These are phyloP conservation scores for Panellus pusillus DNA, from an alignment of 768 basidiomycete genomes.

Conservation along the genomic window DNA sequence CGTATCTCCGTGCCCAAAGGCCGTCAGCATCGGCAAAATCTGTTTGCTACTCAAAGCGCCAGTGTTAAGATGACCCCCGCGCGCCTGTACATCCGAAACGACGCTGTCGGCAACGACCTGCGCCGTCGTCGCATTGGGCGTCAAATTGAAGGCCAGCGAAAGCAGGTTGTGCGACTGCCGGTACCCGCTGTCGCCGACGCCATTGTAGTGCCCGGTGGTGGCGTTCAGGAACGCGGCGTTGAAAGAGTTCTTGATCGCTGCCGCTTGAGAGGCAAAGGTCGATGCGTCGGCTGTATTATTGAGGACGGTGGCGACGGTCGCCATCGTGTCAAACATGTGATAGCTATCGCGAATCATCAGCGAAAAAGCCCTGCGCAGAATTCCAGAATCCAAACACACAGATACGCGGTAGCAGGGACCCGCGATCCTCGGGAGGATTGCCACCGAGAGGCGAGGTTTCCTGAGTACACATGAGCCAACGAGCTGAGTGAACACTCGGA, in stretches of 20 bases:
- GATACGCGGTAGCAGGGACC: slow-evolving; percentile 30
- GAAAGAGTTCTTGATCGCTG: slow-evolving; percentile 27
- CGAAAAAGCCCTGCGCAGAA: not conserved
- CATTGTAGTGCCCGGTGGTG: slow-evolving; percentile 24
- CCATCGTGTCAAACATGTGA: slow-evolving; percentile 30
- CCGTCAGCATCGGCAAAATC: slow-evolving; percentile 27
- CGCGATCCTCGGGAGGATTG: slow-evolving; percentile 31
- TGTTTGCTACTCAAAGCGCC: slow-evolving; percentile 29
- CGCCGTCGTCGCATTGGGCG: slow-evolving; percentile 21
- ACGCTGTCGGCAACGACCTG: slow-evolving; percentile 30
- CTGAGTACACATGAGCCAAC: not conserved
- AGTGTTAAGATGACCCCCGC: slow-evolving; percentile 28
- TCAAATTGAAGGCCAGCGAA: slow-evolving; percentile 27
- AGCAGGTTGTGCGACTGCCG: slow-evolving; percentile 32
- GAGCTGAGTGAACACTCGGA: slow-evolving; percentile 43
- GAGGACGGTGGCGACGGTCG: slow-evolving; percentile 25
- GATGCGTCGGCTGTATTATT: slow-evolving; percentile 25
- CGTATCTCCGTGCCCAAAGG: slow-evolving; percentile 24
- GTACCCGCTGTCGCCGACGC: slow-evolving; percentile 29
- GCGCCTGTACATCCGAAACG: slow-evolving; percentile 21
- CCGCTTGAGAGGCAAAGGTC: slow-evolving; percentile 26
- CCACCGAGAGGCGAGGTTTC: slow-evolving; percentile 27
- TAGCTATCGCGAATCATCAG: slow-evolving; percentile 20
- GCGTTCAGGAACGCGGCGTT: slow-evolving; percentile 28
- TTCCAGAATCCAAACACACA: slow-evolving; percentile 27